Conservation (phyloP, 1,284 basidiomycete species). For the Neonothopanus nambi region DNA sequence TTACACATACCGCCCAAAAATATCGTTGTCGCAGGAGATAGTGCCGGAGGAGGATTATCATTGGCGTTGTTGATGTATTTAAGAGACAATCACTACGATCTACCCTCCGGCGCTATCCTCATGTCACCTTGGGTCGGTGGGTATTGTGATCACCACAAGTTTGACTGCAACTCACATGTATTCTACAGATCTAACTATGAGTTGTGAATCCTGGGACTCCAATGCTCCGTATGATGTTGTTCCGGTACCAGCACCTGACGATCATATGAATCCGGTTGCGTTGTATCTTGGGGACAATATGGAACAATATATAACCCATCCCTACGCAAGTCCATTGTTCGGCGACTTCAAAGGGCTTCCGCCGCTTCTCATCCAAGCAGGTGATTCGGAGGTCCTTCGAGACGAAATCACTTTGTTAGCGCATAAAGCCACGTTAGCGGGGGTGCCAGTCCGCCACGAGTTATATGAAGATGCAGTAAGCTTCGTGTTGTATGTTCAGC, state of each 20-base stretch:
- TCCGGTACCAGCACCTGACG: slow-evolving; percentile 70
- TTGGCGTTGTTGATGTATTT: slow-evolving; percentile 92
- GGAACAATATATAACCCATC: slow-evolving; percentile 88
- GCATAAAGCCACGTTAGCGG: slow-evolving; percentile 88
- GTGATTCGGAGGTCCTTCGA: slow-evolving; percentile 91
- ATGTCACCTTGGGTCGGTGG: slow-evolving; percentile 94
- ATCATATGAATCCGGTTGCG: slow-evolving; percentile 91
- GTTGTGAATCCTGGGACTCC: slow-evolving; percentile 96
- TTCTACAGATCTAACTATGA: slow-evolving; percentile 86
- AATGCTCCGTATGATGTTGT: slow-evolving; percentile 85
- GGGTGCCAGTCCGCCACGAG: slow-evolving; percentile 89
- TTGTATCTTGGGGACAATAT: slow-evolving; percentile 91
- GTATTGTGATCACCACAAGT: slow-evolving; percentile 31
- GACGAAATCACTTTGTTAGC: slow-evolving; percentile 94
- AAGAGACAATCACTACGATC: slow-evolving; percentile 77
- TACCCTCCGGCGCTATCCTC: slow-evolving; percentile 82
- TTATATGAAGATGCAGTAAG: slow-evolving; percentile 91
- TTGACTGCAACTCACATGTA: background rate
- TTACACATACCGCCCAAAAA: slow-evolving; percentile 90
- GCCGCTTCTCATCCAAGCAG: slow-evolving; percentile 90
- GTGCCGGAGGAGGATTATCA: slow-evolving; percentile 88
- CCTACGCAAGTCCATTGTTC: slow-evolving; percentile 96
- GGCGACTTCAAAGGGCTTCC: slow-evolving; percentile 88
- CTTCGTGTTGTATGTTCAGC: background rate
- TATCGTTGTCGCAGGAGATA: slow-evolving; percentile 88